phyloP scores from a whole-genome alignment of 495 filamentous ascomycete genomes.

The Hypoxylon intermedium region DNA sequence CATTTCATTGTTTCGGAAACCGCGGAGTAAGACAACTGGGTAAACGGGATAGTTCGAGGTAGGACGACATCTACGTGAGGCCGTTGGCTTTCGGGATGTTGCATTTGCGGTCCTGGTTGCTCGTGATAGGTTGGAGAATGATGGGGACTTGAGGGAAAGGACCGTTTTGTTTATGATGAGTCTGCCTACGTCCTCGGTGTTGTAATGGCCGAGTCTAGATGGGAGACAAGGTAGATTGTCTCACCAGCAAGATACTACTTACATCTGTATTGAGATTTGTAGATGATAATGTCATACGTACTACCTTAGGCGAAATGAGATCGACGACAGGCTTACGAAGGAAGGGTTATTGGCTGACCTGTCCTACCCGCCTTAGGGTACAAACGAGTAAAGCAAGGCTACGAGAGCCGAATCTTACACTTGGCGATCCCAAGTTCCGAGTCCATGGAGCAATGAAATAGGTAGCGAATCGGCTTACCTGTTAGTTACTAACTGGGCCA shows the following conservation, averaged over 20 bases:
- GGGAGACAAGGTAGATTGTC: neutral
- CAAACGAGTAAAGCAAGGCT: neutral
- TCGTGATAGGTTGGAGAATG: conserved; percentile 8
- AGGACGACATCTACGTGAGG: conserved; percentile 16
- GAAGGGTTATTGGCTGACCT: neutral
- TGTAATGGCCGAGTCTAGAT: neutral
- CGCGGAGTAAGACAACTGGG: conserved; percentile 12
- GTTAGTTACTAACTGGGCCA: no score
- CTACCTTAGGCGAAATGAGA: neutral
- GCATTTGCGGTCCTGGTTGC: conserved; percentile 9
- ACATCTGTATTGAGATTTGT: neutral
- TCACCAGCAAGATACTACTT: neutral
- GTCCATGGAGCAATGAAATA: conserved; percentile 2
- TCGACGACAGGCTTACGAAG: neutral
- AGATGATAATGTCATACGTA: neutral
- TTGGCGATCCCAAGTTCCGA: conserved; percentile 6
- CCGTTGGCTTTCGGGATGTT: conserved; percentile 28
- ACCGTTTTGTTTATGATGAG: no score
- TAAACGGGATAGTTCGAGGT: conserved; percentile 8
- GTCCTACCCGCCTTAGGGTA: neutral
- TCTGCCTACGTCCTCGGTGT: neutral
- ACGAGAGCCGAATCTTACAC: neutral
- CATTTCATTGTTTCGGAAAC: conserved; percentile 33
- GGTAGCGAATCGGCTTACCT: no score
- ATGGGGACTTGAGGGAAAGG: neutral